Percentiles rank a stretch among this genome's conserved stretches.
These are phyloP conservation scores for Chlamydomonas urium DNA, from an alignment of 139 green algal genomes.

Conservation along the genomic window DNA sequence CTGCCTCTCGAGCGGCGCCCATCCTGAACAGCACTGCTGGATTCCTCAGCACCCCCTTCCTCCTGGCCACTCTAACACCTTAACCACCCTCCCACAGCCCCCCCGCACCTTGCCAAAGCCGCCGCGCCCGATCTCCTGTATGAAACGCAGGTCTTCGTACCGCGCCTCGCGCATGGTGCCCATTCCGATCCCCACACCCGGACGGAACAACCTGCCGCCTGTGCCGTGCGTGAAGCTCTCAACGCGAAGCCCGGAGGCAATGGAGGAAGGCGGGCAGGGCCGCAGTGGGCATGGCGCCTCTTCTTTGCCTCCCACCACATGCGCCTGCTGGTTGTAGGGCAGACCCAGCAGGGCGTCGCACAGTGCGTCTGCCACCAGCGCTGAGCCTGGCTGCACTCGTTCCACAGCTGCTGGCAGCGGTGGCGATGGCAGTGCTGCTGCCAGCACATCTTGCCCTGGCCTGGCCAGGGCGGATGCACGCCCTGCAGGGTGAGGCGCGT, in stretches of 20 bases:
- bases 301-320: too few relatives aligned
- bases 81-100: background rate
- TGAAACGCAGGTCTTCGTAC: slow-evolving; percentile 43
- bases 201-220: background rate
- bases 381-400: too few relatives aligned
- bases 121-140: slow-evolving; percentile 54
- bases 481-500: too few relatives aligned
- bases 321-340: too few relatives aligned
- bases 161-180: slow-evolving; percentile 9
- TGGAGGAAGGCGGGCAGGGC: background rate
- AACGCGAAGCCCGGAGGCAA: background rate
- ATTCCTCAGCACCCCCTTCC: background rate
- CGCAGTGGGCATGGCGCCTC: slow-evolving; percentile 2
- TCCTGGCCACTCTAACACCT: background rate
- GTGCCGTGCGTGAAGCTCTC: slow-evolving; percentile 4
- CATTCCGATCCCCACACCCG: background rate
- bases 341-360: too few relatives aligned
- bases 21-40: too few relatives aligned
- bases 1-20: background rate
- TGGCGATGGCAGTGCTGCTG: too few relatives aligned
- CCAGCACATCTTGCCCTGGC: too few relatives aligned
- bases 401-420: too few relatives aligned
- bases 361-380: too few relatives aligned
- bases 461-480: too few relatives aligned
- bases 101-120: slow-evolving; percentile 53